These are phyloP conservation scores for Zizania palustris DNA, from an alignment of 202 grass and related monocot genomes.

Conservation along the genomic window DNA sequence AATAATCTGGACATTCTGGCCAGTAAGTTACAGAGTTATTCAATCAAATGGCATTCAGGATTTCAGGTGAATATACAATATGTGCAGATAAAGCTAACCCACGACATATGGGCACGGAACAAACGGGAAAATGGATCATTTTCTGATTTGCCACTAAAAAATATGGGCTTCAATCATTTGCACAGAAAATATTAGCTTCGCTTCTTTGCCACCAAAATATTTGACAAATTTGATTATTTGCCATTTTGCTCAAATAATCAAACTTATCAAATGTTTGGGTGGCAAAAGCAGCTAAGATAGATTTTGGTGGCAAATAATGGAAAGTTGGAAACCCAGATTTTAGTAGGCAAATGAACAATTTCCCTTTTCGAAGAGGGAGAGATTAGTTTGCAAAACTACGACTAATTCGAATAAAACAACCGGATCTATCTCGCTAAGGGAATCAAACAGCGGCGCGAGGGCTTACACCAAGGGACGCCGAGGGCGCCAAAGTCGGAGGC, in stretches of 20 bases:
- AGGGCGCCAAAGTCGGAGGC: slow-evolving; percentile 88
- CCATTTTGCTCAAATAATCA: too few relatives aligned
- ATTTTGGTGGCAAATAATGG: too few relatives aligned
- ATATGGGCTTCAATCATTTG: too few relatives aligned
- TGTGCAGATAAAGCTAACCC: background rate
- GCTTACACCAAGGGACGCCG: slow-evolving; percentile 95
- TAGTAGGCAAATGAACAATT: too few relatives aligned
- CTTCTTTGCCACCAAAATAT: too few relatives aligned
- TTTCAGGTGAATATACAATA: slow-evolving; percentile 18
- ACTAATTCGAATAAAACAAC: background rate
- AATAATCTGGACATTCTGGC: background rate
- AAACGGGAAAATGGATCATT: too few relatives aligned
- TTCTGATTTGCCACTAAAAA: too few relatives aligned
- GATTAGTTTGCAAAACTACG: background rate
- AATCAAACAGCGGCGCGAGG: background rate
- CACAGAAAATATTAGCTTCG: too few relatives aligned
- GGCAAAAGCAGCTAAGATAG: too few relatives aligned
- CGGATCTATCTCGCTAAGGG: slow-evolving; percentile 8
- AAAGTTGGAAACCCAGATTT: too few relatives aligned
- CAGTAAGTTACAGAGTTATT: background rate
- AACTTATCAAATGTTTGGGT: too few relatives aligned
- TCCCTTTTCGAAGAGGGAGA: background rate
- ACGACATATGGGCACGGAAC: background rate
- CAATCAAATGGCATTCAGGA: slow-evolving; percentile 17
- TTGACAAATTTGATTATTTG: too few relatives aligned